Evolutionary conservation across 2,329 filamentous ascomycete species (phyloP).

Genomic region (Fusarium abutilonis): DNA sequence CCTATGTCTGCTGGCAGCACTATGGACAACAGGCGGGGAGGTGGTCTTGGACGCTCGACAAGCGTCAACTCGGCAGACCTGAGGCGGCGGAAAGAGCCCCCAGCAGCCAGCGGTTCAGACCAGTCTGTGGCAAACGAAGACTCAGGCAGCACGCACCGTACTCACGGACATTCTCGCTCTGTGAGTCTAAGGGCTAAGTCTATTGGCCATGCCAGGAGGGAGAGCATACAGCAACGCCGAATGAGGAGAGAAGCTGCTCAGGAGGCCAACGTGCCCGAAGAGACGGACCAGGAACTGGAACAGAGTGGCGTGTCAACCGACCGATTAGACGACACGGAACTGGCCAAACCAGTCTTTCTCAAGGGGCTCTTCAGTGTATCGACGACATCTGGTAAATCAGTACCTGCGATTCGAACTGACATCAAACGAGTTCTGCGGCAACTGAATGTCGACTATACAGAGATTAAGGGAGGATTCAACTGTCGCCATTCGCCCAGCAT

Average conservation of each 20-base stretch:
- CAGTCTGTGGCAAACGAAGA: constrained; percentile 70
- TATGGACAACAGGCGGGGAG: constrained; percentile 68
- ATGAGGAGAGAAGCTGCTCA: constrained; percentile 76
- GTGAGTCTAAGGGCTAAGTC: constrained; percentile 83
- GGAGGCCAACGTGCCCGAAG: constrained; percentile 85
- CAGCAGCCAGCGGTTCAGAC: constrained; percentile 81
- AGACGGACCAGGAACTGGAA: constrained; percentile 83
- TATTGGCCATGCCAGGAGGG: constrained; percentile 85
- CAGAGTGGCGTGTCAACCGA: constrained; percentile 70
- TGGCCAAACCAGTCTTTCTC: constrained; percentile 92
- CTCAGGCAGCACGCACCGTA: constrained; percentile 61
- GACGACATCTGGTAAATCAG: constrained; percentile 91
- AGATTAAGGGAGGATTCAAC: constrained; percentile 93
- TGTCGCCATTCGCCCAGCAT: constrained; percentile 92
- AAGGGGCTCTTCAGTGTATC: constrained; percentile 98
- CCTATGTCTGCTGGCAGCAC: constrained; percentile 69
- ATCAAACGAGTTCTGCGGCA: constrained; percentile 90
- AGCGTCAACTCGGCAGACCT: constrained; percentile 92
- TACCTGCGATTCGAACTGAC: constrained; percentile 85
- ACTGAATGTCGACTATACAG: constrained; percentile 87
- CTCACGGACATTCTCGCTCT: constrained; percentile 63
- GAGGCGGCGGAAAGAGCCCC: constrained; percentile 76
- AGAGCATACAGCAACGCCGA: constrained; percentile 90
- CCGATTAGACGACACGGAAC: constrained; percentile 73
- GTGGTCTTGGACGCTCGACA: constrained; percentile 81